Evolutionary conservation across 352 stramenopile genomes (phyloP).

Genomic region (Globisporangium carolinianum): DNA sequence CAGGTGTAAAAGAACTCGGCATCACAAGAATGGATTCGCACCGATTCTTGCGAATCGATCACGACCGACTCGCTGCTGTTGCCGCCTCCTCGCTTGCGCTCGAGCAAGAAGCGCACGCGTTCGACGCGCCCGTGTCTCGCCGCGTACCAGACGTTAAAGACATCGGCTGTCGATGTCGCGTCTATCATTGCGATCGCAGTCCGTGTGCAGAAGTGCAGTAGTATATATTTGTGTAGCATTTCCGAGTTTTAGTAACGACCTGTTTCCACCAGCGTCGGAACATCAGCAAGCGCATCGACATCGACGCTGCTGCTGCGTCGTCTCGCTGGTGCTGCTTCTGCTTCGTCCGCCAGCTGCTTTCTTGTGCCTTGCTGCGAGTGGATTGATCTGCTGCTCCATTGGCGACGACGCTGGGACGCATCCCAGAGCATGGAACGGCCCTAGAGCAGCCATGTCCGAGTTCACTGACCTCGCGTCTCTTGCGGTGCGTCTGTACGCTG

Average conservation of each 20-base stretch:
- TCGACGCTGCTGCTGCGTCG: too few relatives aligned
- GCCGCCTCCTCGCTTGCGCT: slow-evolving; percentile 21
- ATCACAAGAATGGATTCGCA: slow-evolving; percentile 12
- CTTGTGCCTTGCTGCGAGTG: too few relatives aligned
- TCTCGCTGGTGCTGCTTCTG: too few relatives aligned
- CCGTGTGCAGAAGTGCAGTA: too few relatives aligned
- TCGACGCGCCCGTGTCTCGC: slow-evolving; percentile 46
- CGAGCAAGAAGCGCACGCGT: slow-evolving; percentile 44
- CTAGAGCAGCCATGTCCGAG: slow-evolving; percentile 26
- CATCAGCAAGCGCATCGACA: too few relatives aligned
- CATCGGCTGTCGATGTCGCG: slow-evolving; percentile 7
- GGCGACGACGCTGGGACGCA: too few relatives aligned
- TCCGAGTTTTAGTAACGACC: too few relatives aligned
- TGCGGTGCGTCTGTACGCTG: slow-evolving; percentile 6
- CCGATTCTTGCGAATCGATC: slow-evolving; percentile 49
- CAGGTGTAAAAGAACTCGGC: neutral
- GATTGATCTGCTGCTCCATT: too few relatives aligned
- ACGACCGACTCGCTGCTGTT: neutral
- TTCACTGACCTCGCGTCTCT: slow-evolving; percentile 58
- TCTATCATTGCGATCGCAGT: too few relatives aligned
- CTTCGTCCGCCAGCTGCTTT: too few relatives aligned
- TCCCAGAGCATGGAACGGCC: neutral
- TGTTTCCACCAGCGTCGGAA: too few relatives aligned
- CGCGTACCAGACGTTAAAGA: slow-evolving; percentile 78
- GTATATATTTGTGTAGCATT: too few relatives aligned